phyloP scores from a whole-genome alignment of 352 stramenopile species.

The Ophiocytium majus region DNA sequence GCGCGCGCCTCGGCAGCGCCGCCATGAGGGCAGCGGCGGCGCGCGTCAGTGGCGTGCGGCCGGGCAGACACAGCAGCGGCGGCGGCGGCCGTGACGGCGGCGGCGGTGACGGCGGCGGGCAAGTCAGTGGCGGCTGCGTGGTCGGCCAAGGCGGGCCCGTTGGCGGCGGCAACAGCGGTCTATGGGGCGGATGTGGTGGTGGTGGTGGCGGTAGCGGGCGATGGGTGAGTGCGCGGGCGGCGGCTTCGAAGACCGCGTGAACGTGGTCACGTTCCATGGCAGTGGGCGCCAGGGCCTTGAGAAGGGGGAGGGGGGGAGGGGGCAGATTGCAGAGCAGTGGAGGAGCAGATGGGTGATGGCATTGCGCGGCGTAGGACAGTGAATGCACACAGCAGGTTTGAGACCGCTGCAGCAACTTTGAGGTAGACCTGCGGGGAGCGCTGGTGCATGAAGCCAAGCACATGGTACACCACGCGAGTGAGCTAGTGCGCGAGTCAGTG shows the following conservation, averaged over 20 bases:
- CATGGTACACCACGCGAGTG: neutral
- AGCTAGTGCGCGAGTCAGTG: too few relatives aligned
- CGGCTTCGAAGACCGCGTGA: constrained; percentile 73
- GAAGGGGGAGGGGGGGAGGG: neutral
- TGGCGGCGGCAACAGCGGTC: too few relatives aligned
- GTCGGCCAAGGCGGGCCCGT: too few relatives aligned
- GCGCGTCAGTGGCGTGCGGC: too few relatives aligned
- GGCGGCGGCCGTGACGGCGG: too few relatives aligned
- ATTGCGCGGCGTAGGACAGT: neutral
- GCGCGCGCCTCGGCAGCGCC: constrained; percentile 60
- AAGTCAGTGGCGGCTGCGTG: too few relatives aligned
- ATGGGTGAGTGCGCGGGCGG: constrained; percentile 76
- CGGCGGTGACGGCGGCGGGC: too few relatives aligned
- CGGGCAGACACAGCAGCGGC: too few relatives aligned
- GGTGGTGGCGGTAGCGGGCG: constrained; percentile 67
- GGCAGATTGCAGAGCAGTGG: too few relatives aligned
- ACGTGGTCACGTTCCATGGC: constrained; percentile 61
- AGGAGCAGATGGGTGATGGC: neutral
- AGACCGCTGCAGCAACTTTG: neutral
- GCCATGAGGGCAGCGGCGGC: constrained; percentile 66
- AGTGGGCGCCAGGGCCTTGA: constrained; percentile 1
- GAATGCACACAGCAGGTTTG: neutral
- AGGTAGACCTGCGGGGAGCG: neutral
- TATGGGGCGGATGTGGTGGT: too few relatives aligned
- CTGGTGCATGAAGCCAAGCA: neutral